Percentiles rank a stretch among this genome's conserved stretches.
These are phyloP conservation scores for Umbilicaria muhlenbergii DNA, from an alignment of 495 filamentous ascomycete genomes.

Conservation along the genomic window DNA sequence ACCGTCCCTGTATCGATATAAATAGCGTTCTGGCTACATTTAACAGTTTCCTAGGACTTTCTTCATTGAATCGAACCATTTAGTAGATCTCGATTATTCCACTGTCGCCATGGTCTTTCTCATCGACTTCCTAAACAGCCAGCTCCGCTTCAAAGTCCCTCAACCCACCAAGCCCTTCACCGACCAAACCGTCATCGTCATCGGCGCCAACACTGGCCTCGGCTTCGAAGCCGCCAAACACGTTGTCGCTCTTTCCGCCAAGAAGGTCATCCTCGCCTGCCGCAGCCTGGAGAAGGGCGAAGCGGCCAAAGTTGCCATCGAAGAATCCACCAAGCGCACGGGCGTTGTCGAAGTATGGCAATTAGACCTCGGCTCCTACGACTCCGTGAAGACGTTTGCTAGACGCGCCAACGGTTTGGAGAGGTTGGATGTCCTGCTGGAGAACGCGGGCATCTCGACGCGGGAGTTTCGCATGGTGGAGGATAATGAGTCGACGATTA, in stretches of 20 bases:
- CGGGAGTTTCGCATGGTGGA: background rate
- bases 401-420: conserved; percentile 19
- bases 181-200: conserved; percentile 33
- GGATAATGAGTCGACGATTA: conserved; percentile 20
- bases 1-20: no score
- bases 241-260: conserved; percentile 28
- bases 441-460: conserved; percentile 30
- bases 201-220: conserved; percentile 36
- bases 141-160: conserved; percentile 21
- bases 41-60: no score
- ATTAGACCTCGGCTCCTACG: conserved; percentile 33
- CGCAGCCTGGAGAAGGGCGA: conserved; percentile 33
- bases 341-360: conserved; percentile 35
- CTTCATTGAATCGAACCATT: no score
- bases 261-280: conserved; percentile 37
- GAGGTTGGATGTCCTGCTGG: conserved; percentile 25
- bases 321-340: conserved; percentile 15
- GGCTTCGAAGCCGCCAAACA: conserved; percentile 34
- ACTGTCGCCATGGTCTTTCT: background rate
- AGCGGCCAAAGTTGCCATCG: conserved; percentile 20
- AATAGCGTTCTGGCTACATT: no score
- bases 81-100: no score
- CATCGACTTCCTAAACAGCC: conserved; percentile 24
- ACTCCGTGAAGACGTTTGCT: conserved; percentile 25
- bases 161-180: conserved; percentile 21